A percentile compares a stretch with the other conserved stretches of the same genome.
These are phyloP conservation scores for Choiromyces venosus DNA, from an alignment of 495 filamentous ascomycete species.

Conservation along the genomic window DNA sequence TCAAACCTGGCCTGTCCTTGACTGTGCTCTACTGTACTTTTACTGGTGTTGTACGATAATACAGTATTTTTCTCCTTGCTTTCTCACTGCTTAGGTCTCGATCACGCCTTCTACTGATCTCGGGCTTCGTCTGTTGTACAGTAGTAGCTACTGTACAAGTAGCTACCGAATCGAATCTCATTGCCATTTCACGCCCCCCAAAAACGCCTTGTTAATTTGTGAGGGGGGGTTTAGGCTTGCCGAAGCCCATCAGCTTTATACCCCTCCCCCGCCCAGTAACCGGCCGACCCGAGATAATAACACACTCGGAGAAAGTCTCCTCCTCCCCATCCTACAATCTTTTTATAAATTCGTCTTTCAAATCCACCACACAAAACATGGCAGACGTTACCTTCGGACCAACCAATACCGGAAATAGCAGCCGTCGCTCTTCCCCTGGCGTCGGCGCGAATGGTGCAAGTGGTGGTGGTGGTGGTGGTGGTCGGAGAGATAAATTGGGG, in stretches of 20 bases:
- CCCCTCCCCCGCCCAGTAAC: constrained; percentile 1
- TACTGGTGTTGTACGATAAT: not conserved
- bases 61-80: not conserved
- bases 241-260: not conserved
- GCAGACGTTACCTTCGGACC: not conserved
- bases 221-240: not conserved
- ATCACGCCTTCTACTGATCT: not conserved
- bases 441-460: not conserved
- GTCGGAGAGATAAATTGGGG: constrained; percentile 14
- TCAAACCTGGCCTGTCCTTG: not conserved
- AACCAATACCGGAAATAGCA: not conserved
- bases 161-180: not conserved
- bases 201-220: not conserved
- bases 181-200: not conserved
- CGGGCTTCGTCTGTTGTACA: not conserved
- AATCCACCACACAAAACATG: not conserved
- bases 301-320: not conserved
- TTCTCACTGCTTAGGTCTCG: not conserved
- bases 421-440: not conserved
- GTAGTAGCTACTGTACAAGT: not conserved
- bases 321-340: not conserved
- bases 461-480: constrained; percentile 1
- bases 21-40: not conserved
- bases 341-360: not conserved
- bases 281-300: not conserved